These are phyloP conservation scores for Sporothrix phasma DNA, from an alignment of 2,329 filamentous ascomycete genomes.

Conservation along the genomic window DNA sequence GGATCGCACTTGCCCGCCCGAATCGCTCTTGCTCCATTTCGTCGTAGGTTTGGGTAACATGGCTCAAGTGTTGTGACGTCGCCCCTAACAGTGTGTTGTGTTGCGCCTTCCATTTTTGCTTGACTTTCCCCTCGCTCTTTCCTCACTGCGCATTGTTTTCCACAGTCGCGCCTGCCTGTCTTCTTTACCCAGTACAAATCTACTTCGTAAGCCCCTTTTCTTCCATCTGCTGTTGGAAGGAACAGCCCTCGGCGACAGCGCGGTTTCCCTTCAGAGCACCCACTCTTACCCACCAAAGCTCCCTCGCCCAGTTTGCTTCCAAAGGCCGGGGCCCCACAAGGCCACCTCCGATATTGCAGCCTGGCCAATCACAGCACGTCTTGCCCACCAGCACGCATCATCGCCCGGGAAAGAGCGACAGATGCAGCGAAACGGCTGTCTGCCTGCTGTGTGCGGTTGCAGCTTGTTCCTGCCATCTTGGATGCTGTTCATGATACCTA, in stretches of 20 bases:
- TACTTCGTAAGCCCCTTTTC: neutral
- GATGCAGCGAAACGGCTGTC: constrained; percentile 15
- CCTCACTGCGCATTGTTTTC: neutral
- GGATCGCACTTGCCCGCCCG: neutral
- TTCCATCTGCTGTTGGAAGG: neutral
- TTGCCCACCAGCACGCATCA: constrained; percentile 6
- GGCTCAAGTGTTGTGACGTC: no score
- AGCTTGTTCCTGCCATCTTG: constrained; percentile 6
- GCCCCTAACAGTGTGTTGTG: no score
- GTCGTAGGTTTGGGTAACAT: neutral
- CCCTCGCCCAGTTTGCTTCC: neutral
- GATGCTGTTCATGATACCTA: neutral
- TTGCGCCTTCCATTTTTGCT: neutral
- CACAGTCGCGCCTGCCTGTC: neutral
- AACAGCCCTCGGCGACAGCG: neutral
- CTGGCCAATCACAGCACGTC: constrained; percentile 11
- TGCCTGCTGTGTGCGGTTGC: neutral
- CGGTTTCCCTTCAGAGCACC: constrained; percentile 2
- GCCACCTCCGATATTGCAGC: neutral
- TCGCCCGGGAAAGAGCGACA: constrained; percentile 17
- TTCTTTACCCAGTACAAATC: neutral
- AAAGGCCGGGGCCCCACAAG: constrained; percentile 1
- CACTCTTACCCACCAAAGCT: constrained; percentile 14
- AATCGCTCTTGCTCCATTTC: neutral
- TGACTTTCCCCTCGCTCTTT: neutral